Evolutionary conservation across 2,329 filamentous ascomycete species (phyloP), one percentile per base, ranked within the genome.

Genomic region (Helotiales sp.): DNA sequence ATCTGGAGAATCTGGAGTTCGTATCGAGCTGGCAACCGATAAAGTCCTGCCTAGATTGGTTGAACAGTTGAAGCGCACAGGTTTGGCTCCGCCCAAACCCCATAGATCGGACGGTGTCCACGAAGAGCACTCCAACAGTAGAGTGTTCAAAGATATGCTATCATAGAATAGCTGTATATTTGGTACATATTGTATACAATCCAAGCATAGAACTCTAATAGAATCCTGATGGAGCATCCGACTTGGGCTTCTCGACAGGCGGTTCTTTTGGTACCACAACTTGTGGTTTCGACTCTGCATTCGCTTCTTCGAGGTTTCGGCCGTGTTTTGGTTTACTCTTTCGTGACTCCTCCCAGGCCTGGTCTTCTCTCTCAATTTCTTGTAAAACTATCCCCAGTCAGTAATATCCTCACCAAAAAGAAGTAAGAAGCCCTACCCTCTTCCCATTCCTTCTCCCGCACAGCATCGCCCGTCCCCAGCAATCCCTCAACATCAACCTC

Each of bases 371-470:
- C 76, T 91, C 88, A 65, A 93, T 87, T 61, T 91, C 87, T 72
- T 83, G 84, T 71, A 93, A 70, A 17, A 91, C 89, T 91, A 68
- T 30, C 37, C 6, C 22, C 40, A 7, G 28, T 67, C 28, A 67
- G 61, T 13, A 63, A 15, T 6, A 24, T 43, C n/a, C 37, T 66
- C 32, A n/a, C 24, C 26, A 63, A 40, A 20, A 8, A 43, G 37
- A 45, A 22, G 17, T 47, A 66, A 37, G 40, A 61, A 59, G 64
- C 79, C 85, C 76, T 81, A 91, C 93, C 88, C 77, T 96, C 89
- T 79, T 95, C 91, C 96, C 96, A 99, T 74, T 93, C 92, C 70
- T 85, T 82, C 80, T 99, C 96, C 76, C 87, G 87, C 71, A 85
- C 85, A 50, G 85, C 81, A 75, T 96, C 88, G 0, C 93, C 93